Conservation (phyloP, 2,329 filamentous ascomycete species). For the Aspergillus fructus region DNA sequence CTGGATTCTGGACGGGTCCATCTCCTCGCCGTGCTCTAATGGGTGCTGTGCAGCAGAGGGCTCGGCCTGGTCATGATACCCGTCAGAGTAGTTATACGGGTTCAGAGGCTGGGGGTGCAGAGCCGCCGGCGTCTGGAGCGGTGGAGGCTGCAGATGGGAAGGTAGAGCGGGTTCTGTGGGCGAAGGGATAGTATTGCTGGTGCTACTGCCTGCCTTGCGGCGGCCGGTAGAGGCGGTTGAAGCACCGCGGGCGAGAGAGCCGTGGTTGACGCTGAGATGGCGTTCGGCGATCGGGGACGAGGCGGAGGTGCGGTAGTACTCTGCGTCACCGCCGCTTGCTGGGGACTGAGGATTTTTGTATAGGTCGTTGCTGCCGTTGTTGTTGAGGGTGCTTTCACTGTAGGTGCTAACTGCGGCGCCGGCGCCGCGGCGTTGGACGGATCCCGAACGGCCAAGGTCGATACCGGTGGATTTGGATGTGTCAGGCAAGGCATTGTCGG, state of each 20-base stretch:
- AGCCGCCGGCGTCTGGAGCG: slow-evolving; percentile 6
- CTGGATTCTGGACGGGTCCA: too few relatives aligned
- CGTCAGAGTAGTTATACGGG: slow-evolving; percentile 9
- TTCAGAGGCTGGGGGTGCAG: slow-evolving; percentile 4
- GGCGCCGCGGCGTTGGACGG: slow-evolving; percentile 32
- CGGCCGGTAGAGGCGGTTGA: slow-evolving; percentile 43
- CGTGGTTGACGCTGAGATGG: slow-evolving; percentile 24
- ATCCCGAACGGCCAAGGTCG: slow-evolving; percentile 27
- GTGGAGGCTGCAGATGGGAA: slow-evolving; percentile 12
- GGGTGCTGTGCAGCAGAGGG: slow-evolving; percentile 16
- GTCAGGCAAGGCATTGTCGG: slow-evolving; percentile 6
- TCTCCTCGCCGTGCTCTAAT: slow-evolving; percentile 10
- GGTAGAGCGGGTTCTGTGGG: slow-evolving; percentile 25
- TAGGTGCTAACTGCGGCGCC: slow-evolving; percentile 23
- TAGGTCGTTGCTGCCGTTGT: background rate
- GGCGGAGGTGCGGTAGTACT: slow-evolving; percentile 28
- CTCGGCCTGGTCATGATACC: slow-evolving; percentile 11
- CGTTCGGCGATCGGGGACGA: slow-evolving; percentile 23
- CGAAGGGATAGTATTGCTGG: slow-evolving; percentile 17
- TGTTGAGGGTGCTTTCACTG: slow-evolving; percentile 23
- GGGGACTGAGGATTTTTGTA: slow-evolving; percentile 25
- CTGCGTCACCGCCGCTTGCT: slow-evolving; percentile 23
- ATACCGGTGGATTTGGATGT: slow-evolving; percentile 30
- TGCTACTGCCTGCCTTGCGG: slow-evolving; percentile 30
- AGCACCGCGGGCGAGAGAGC: slow-evolving; percentile 35